Conservation (phyloP, 768 basidiomycete species). For the Heimioporus sp. region DNA sequence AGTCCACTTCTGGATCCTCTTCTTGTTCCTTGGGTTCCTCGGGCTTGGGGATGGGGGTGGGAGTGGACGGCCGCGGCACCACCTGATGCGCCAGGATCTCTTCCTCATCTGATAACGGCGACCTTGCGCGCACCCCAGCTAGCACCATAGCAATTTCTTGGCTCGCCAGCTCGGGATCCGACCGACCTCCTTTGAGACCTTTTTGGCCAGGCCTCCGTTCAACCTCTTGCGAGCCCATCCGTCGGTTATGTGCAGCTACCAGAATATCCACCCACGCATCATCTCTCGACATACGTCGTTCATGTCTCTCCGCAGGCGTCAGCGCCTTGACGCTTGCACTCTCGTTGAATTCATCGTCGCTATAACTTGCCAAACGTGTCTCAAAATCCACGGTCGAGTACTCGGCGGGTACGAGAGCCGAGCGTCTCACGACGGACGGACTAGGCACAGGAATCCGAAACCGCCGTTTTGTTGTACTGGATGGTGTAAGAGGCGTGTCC, state of each 20-base stretch:
- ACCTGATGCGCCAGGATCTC: slow-evolving; percentile 28
- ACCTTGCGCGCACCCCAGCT: slow-evolving; percentile 47
- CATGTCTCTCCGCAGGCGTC: slow-evolving; percentile 42
- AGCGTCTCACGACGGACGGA: slow-evolving; percentile 48
- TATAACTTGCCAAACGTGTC: slow-evolving; percentile 69
- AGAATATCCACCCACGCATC: slow-evolving; percentile 91
- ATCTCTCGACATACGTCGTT: slow-evolving; percentile 47
- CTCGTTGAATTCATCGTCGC: slow-evolving; percentile 44
- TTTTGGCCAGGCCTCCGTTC: slow-evolving; percentile 31
- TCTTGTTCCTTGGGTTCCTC: slow-evolving; percentile 45
- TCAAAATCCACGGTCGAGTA: slow-evolving; percentile 83
- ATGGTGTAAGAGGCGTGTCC: slow-evolving; percentile 28
- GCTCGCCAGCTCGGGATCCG: slow-evolving; percentile 70
- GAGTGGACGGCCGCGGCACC: slow-evolving; percentile 4
- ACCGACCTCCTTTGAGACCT: slow-evolving; percentile 36
- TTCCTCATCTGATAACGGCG: slow-evolving; percentile 42
- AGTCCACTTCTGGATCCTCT: slow-evolving; percentile 46
- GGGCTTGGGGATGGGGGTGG: neutral
- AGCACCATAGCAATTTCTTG: slow-evolving; percentile 72
- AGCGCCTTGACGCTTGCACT: slow-evolving; percentile 38
- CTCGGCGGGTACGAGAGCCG: slow-evolving; percentile 63
- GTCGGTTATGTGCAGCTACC: slow-evolving; percentile 54
- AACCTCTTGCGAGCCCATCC: slow-evolving; percentile 57
- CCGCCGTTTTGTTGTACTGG: slow-evolving; percentile 37
- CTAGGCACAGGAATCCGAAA: slow-evolving; percentile 64